phyloP scores from a whole-genome alignment of 2,329 filamentous ascomycete species.

The Sclerotinia sclerotiorum region DNA sequence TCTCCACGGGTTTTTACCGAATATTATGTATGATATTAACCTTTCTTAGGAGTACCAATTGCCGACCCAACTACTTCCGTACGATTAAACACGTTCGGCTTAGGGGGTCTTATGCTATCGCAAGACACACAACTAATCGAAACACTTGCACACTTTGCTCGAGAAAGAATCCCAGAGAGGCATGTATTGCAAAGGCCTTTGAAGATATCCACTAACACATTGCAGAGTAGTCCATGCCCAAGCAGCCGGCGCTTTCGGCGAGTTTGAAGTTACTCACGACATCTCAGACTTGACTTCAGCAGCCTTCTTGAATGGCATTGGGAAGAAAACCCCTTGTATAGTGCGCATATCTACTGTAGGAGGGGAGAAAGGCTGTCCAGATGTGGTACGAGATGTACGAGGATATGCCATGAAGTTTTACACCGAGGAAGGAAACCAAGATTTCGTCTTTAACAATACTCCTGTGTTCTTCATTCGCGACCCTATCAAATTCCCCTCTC shows the following conservation, averaged over 20 bases:
- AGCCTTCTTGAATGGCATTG: conserved; percentile 51
- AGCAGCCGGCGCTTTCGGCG: conserved; percentile 44
- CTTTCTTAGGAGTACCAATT: conserved; percentile 18
- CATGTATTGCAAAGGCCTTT: background rate
- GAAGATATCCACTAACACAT: background rate
- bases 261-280: conserved; percentile 62
- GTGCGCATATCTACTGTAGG: conserved; percentile 57
- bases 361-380: conserved; percentile 46
- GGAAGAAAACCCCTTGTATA: conserved; percentile 62
- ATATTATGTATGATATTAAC: background rate
- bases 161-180: conserved; percentile 51
- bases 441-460: conserved; percentile 31
- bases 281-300: conserved; percentile 56
- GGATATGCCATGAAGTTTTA: conserved; percentile 52
- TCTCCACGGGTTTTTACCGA: background rate
- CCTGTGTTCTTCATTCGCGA: conserved; percentile 73
- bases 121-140: conserved; percentile 66
- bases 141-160: conserved; percentile 54
- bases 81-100: conserved; percentile 26
- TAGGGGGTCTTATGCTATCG: conserved; percentile 55
- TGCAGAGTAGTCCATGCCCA: conserved; percentile 56
- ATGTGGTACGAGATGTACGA: conserved; percentile 47
- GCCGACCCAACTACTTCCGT: conserved; percentile 25
- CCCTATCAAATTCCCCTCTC: conserved; percentile 64
- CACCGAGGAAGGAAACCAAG: conserved; percentile 52